Base-by-base conservation (phyloP, 2,329 filamentous ascomycete genomes). In the Delphinella strobiligena region DNA sequence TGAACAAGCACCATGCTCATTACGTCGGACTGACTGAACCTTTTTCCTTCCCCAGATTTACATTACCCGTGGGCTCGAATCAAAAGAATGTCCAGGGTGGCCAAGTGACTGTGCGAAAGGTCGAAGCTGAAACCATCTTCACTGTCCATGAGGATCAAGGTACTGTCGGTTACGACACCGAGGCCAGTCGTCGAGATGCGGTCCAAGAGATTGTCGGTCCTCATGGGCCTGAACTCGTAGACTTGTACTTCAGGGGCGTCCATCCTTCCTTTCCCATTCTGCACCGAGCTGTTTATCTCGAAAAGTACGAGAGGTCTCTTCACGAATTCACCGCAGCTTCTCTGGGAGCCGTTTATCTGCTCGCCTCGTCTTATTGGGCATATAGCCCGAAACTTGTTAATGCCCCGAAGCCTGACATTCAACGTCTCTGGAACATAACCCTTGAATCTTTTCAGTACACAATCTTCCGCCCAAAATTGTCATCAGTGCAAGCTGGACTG, bases 161-260 rank as follows among this genome's bases (percentile, higher is more conserved):
- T n/a, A 54, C 47, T 2, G 27, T 42, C 18, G 49, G 46, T 31
- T 47, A 46, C 24, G 47, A 50, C 22, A 48, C 46, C 32, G 51
- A 52, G 22, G 43, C 34, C 5, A 43, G 38, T n/a, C 79, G 84
- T 51, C 62, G 72, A 41, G 79, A 84, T 47, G 74, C 75, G 45
- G 76, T 91, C 49, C 81, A 89, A 60, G 69, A 68, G 29, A 64
- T 82, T 18, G 79, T 88, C 14, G 68, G 72, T 10, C 81, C 82
- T 3, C 71, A 87, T 54, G 82, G 83, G 11, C 73, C 74, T 31
- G 72, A 71, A 37, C 66, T 91, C 37, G 72, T 89, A 39, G 75
- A 82, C 48, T 63, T 88, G 9, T 89, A 84, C 63, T 89, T 88
- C 48, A 63, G 71, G 18, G 70, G 75, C 30, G 66, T 77, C 7